Percentiles rank a stretch among this genome's conserved stretches.
Conservation (phyloP, 2,329 filamentous ascomycete species). For the Talaromyces sp. region DNA sequence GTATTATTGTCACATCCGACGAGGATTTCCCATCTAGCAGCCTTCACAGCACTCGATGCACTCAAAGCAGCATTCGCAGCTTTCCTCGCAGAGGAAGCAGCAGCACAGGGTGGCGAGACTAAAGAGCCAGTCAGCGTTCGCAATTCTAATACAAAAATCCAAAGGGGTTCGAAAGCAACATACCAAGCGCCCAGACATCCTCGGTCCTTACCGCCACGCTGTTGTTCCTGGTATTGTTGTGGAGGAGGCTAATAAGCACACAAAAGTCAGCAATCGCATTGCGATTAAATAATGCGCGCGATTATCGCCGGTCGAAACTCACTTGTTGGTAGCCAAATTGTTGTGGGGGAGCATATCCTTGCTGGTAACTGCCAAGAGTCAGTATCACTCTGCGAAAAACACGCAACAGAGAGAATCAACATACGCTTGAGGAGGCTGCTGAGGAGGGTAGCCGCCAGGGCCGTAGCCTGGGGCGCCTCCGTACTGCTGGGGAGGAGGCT, state of each 20-base stretch:
- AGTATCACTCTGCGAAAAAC: not conserved
- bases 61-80: conserved; percentile 60
- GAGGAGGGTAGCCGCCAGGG: conserved; percentile 18
- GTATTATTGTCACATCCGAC: not conserved
- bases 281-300: not conserved
- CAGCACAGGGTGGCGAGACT: conserved; percentile 56
- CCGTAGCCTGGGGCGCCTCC: conserved; percentile 7
- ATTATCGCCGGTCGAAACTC: not conserved
- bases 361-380: conserved; percentile 14
- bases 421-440: conserved; percentile 12
- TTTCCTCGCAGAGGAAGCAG: conserved; percentile 60
- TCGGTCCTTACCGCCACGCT: conserved; percentile 36
- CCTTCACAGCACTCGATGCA: conserved; percentile 51
- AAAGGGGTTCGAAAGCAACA: conserved; percentile 14
- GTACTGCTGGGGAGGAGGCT: conserved; percentile 14
- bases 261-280: not conserved
- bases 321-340: conserved; percentile 29
- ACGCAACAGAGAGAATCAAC: conserved; percentile 8
- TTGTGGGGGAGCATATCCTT: conserved; percentile 29
- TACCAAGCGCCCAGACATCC: conserved; percentile 51
- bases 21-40: conserved; percentile 20
- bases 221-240: conserved; percentile 29
- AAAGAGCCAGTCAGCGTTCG: conserved; percentile 10
- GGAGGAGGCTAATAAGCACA: conserved; percentile 28
- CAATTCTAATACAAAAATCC: not conserved